Conservation (phyloP, 352 stramenopile species). For the Peronospora belbahrii region DNA sequence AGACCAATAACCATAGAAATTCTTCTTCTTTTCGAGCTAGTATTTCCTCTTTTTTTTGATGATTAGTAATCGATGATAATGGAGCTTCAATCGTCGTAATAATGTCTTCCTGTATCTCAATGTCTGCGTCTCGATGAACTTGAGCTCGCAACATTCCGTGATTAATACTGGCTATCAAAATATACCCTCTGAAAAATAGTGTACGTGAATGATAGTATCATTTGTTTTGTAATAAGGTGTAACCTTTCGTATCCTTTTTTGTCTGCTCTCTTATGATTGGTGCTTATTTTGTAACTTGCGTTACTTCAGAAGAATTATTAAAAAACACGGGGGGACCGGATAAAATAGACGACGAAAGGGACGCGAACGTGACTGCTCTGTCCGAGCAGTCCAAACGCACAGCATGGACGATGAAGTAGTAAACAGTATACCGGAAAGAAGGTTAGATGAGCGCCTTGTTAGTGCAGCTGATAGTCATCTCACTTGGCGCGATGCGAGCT, state of each 20-base stretch:
- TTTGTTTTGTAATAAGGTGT: too few species aligned
- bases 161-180: too few species aligned
- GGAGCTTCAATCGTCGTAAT: slow-evolving; percentile 1
- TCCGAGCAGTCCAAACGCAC: not conserved
- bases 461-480: too few species aligned
- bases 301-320: slow-evolving; percentile 7
- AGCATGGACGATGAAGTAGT: slow-evolving; percentile 17
- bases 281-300: slow-evolving; percentile 1
- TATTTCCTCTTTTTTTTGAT: slow-evolving; percentile 22
- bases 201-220: not conserved
- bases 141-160: slow-evolving; percentile 20
- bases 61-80: slow-evolving; percentile 2
- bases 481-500: slow-evolving; percentile 1
- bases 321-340: slow-evolving; percentile 22
- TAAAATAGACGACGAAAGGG: too few species aligned
- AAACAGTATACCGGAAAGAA: slow-evolving; percentile 4
- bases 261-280: too few species aligned
- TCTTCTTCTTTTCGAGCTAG: slow-evolving; percentile 34
- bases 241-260: too few species aligned
- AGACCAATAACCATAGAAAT: slow-evolving; percentile 65
- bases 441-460: not conserved
- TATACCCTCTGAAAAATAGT: too few species aligned
- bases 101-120: not conserved
- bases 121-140: slow-evolving; percentile 4
- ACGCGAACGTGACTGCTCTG: slow-evolving; percentile 1